These are phyloP conservation scores for Lichtheimia ornata DNA, from an alignment of 371 early-diverging fungal genomes.

Conservation along the genomic window DNA sequence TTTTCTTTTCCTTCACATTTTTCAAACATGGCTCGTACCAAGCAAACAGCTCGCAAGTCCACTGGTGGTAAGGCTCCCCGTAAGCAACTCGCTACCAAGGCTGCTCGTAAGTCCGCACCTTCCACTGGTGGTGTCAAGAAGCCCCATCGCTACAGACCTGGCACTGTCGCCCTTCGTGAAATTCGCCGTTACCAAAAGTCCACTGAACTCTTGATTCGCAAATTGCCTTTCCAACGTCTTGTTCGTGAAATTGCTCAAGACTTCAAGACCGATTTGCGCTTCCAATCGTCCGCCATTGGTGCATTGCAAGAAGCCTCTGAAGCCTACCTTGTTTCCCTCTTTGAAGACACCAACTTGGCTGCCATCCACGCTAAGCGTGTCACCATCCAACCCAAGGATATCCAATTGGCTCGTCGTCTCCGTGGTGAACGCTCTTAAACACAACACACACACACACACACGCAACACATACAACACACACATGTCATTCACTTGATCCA, in stretches of 20 bases:
- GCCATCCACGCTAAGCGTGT: constrained; percentile 99
- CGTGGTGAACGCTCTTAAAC: constrained; percentile 88
- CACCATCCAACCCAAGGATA: constrained; percentile 99
- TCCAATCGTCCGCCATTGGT: constrained; percentile 97
- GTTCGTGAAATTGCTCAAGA: constrained; percentile 96
- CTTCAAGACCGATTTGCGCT: constrained; percentile 97
- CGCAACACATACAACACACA: neutral
- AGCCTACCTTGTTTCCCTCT: constrained; percentile 95
- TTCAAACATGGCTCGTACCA: constrained; percentile 88
- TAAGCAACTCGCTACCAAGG: constrained; percentile 98
- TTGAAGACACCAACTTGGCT: constrained; percentile 98
- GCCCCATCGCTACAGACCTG: constrained; percentile 86
- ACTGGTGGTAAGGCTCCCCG: constrained; percentile 98
- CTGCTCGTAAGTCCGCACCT: constrained; percentile 61
- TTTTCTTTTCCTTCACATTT: neutral
- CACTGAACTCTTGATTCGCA: constrained; percentile 96
- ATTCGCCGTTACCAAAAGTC: constrained; percentile 98
- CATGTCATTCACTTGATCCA: neutral
- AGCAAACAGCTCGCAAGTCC: constrained; percentile 98
- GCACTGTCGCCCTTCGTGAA: constrained; percentile 93
- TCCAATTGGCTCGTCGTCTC: constrained; percentile 96
- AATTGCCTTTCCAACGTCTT: constrained; percentile 98
- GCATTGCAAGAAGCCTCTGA: constrained; percentile 99
- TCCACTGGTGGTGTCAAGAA: constrained; percentile 68
- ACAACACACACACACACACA: neutral